Conservation (phyloP, 2,329 filamentous ascomycete genomes). For the Cladosporium sp. region DNA sequence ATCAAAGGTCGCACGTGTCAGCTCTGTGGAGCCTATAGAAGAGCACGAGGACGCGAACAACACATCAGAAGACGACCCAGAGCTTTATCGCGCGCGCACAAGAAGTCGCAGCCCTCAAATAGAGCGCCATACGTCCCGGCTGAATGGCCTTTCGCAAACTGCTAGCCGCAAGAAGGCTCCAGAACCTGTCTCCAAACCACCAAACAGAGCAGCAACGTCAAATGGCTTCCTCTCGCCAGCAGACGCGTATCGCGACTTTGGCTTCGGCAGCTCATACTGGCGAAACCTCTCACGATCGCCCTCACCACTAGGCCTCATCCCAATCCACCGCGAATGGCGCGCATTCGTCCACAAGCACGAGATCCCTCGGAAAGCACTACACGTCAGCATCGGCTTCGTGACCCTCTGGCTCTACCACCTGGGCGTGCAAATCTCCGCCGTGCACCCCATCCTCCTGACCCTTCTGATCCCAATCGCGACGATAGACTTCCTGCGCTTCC, state of each 20-base stretch:
- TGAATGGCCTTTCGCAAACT: constrained; percentile 22
- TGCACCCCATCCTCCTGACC: constrained; percentile 79
- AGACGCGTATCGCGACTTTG: constrained; percentile 34
- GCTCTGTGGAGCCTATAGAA: constrained; percentile 57
- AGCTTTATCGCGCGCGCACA: constrained; percentile 57
- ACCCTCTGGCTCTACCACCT: constrained; percentile 79
- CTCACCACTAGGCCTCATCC: constrained; percentile 88
- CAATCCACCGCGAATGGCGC: constrained; percentile 88
- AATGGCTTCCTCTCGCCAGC: constrained; percentile 29
- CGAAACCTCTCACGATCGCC: constrained; percentile 86
- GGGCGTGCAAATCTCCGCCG: constrained; percentile 70
- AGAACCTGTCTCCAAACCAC: constrained; percentile 26
- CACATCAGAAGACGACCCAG: constrained; percentile 42
- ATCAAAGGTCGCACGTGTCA: constrained; percentile 61
- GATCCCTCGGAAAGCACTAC: constrained; percentile 86
- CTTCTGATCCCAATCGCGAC: constrained; percentile 79
- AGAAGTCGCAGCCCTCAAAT: constrained; percentile 66
- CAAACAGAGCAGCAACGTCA: constrained; percentile 19
- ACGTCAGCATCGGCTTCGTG: constrained; percentile 95
- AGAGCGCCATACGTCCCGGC: constrained; percentile 21
- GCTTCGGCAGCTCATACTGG: constrained; percentile 74
- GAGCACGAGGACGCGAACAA: constrained; percentile 45
- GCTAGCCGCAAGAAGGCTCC: constrained; percentile 25
- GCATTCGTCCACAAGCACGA: constrained; percentile 91
- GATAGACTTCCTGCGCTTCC: constrained; percentile 78